Base-by-base conservation (phyloP, 768 basidiomycete species). In the Lactifluus volemus region DNA sequence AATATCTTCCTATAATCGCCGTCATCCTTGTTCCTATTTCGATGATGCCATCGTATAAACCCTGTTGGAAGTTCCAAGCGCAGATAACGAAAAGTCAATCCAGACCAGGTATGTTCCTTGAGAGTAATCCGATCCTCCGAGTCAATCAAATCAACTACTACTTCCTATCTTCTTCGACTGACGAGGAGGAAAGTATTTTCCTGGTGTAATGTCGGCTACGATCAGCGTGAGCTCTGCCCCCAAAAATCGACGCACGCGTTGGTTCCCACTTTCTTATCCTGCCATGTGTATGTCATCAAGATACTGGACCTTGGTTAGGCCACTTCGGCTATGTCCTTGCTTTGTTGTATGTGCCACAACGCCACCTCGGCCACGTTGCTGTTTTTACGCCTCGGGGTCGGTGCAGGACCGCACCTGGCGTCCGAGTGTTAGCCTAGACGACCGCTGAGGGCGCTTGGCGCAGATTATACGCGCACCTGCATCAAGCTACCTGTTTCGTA, bases 401-500 rank as follows among this genome's bases (percentile, higher is more conserved):
- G 25, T 25, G 25, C 25, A 25, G 25, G 25, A 25, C 25, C 2
- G 2, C 1, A 25, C 25, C 25, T 7, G 19, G 63, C 77, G 59
- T 2, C 25, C 53, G 30, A 21, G 32, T 36, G 36, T 41, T 19
- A 58, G 32, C 3, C 25, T 15, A 64, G 60, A 25, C 36, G 63
- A 60, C 25, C 2, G 25, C 25, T 25, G 2, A 59, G 32, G 49
- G 34, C 51, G 29, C 25, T 53, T 55, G 32, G 42, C 38, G 38
- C 50, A 45, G 38, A 38, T 11, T 1, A 58, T 48, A 19, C 51
- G 56, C 67, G 49, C 70, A 90, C 90, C 79, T 92, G 96, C 55
- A 63, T 74, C 47, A 93, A 74, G 17, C 72, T 75, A 5, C 83
- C 88, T 14, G 72, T 73, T 14, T 84, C 80, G 67, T 83, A 84